These are phyloP conservation scores for Sutorius australiensis DNA, from an alignment of 768 basidiomycete genomes.

Conservation along the genomic window DNA sequence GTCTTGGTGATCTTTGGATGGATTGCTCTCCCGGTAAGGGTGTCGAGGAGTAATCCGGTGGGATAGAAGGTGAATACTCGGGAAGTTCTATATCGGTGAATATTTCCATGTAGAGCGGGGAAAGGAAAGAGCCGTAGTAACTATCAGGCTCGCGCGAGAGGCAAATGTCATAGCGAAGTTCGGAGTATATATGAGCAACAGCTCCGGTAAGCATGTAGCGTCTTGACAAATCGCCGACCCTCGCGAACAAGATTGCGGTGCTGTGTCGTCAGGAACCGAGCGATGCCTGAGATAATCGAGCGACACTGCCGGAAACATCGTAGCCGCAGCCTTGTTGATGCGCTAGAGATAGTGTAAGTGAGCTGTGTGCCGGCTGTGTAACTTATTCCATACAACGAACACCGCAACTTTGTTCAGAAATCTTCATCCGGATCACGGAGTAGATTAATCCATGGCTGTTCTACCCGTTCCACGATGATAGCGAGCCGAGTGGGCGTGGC, in stretches of 20 bases:
- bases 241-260: conserved; percentile 10
- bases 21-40: conserved; percentile 50
- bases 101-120: conserved; percentile 13
- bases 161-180: neutral
- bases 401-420: neutral
- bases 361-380: conserved; percentile 10
- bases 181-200: conserved; percentile 23
- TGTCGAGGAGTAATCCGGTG: conserved; percentile 56
- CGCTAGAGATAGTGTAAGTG: neutral
- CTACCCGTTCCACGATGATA: neutral
- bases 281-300: conserved; percentile 10
- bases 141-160: neutral
- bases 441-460: neutral
- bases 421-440: conserved; percentile 1
- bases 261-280: conserved; percentile 12
- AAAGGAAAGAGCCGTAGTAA: neutral
- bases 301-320: conserved; percentile 11
- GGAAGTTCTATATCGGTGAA: conserved; percentile 34
- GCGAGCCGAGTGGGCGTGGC: neutral
- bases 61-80: conserved; percentile 50
- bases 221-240: conserved; percentile 5
- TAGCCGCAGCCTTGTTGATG: conserved; percentile 2
- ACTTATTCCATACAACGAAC: neutral
- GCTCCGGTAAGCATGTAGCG: neutral
- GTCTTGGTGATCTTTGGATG: conserved; percentile 45